These are phyloP conservation scores for Tetracentron sinense DNA, from an alignment of 164 flowering plant species.

Conservation along the genomic window DNA sequence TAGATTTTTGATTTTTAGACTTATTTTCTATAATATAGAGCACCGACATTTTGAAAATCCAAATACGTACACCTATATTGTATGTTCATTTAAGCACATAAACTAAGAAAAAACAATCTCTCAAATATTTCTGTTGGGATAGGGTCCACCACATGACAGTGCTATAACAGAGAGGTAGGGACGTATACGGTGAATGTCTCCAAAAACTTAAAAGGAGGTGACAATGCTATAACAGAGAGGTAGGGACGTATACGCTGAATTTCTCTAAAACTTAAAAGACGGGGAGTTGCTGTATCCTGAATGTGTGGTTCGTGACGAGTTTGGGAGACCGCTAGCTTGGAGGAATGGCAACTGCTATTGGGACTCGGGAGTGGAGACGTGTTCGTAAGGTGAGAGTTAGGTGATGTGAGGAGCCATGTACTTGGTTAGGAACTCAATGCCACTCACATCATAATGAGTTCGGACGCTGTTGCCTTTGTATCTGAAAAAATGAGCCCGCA, in stretches of 20 bases:
- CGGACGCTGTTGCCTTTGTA: too few relatives aligned
- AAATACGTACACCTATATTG: background rate
- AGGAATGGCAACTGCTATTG: too few relatives aligned
- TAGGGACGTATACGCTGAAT: slow-evolving; percentile 12
- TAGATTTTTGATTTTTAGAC: slow-evolving; percentile 33
- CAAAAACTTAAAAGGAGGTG: slow-evolving; percentile 4
- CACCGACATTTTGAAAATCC: slow-evolving; percentile 14
- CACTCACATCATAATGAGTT: too few relatives aligned
- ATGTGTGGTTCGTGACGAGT: too few relatives aligned
- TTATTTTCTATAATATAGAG: background rate
- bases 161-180: slow-evolving; percentile 4
- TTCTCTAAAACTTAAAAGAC: slow-evolving; percentile 6
- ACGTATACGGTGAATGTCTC: slow-evolving; percentile 14
- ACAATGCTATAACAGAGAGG: slow-evolving; percentile 1
- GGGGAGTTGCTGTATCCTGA: too few relatives aligned
- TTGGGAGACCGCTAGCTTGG: too few relatives aligned
- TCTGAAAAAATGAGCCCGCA: too few relatives aligned
- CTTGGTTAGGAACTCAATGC: too few relatives aligned
- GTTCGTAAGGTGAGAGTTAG: too few relatives aligned
- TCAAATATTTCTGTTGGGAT: background rate
- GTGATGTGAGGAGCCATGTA: too few relatives aligned
- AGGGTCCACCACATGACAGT: slow-evolving; percentile 10
- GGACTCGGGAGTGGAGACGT: too few relatives aligned
- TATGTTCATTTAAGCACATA: background rate
- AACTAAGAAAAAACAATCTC: background rate